Base-by-base conservation (phyloP, 257 asterid species). In the Jasminum sambac region DNA sequence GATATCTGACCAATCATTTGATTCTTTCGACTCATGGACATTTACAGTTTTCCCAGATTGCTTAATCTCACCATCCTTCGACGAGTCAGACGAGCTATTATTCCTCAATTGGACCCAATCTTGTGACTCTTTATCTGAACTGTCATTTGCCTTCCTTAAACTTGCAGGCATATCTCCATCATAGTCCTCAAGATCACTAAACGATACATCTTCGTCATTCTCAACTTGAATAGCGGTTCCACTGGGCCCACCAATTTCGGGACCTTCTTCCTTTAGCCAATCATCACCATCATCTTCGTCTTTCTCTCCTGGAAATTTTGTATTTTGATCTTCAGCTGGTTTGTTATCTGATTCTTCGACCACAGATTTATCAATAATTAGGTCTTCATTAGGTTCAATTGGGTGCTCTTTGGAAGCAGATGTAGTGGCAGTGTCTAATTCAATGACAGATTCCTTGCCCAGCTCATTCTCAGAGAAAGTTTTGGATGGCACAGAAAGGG, bases 141-240 rank as follows among this genome's bases (percentile, higher is more conserved):
- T 79, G 81, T 69, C 43, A 67, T 80, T 80, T 7, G 82, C 74
- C 74, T 84, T 88, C 79, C 86, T 87, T 36, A 75, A 75, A 74
- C 74, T 88, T 7, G 84, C 65, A 3, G 88, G 81, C 39, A 60
- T 76, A 21, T 90, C 97, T 11, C 60, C 87, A 68, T 95, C 98
- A 8, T 95, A 95, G 38, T 85, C 88, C 77, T 95, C 99, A 64
- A 95, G 98, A 82, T 95, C 99, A 74, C 99, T 95, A 67, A 95
- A 95, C 2, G 99, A 90, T 67, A 95, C 99, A 21, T 92, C 99
- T 40, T 95, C 99, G 13, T 95, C 99, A 40, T 87, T 84, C 80
- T 82, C 92, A 21, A 89, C 69, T 40, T 86, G 84, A 55, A 81
- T 82, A 50, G 78, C 63, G 67, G 86, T 75, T 69, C 85, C 84